Conservation (phyloP, 495 filamentous ascomycete genomes). For the Hypoxylon subgilvum region DNA sequence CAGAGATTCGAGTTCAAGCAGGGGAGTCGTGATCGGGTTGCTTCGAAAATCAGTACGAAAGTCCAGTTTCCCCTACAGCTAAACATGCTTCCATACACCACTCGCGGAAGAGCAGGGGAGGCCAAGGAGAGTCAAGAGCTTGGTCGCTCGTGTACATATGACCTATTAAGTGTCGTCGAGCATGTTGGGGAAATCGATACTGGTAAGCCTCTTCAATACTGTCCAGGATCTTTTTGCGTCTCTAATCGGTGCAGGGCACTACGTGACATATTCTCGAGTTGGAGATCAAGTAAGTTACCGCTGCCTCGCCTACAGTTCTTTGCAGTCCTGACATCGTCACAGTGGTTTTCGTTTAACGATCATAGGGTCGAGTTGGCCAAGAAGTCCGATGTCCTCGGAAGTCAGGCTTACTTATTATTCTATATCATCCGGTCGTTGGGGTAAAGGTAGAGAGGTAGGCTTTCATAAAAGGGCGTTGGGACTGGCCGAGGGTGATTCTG, state of each 20-base stretch:
- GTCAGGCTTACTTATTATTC: constrained; percentile 85
- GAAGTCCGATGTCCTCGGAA: constrained; percentile 78
- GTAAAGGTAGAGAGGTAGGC: constrained; percentile 30
- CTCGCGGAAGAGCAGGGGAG: constrained; percentile 55
- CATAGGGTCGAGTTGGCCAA: constrained; percentile 80
- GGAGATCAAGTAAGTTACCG: constrained; percentile 68
- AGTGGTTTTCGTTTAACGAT: constrained; percentile 95
- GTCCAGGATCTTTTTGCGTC: not conserved
- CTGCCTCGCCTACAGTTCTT: not conserved
- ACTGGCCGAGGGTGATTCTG: constrained; percentile 13
- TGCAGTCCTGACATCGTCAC: constrained; percentile 1
- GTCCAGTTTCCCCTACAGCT: constrained; percentile 84
- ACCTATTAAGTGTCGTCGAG: constrained; percentile 82
- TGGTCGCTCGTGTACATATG: constrained; percentile 69
- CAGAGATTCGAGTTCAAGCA: constrained; percentile 81
- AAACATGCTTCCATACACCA: constrained; percentile 87
- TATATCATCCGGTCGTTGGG: constrained; percentile 74
- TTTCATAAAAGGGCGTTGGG: constrained; percentile 6
- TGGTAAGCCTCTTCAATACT: constrained; percentile 32
- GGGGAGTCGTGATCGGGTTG: constrained; percentile 61
- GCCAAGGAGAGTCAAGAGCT: constrained; percentile 54
- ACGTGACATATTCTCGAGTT: constrained; percentile 81
- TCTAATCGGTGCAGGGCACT: constrained; percentile 65
- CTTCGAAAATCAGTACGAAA: constrained; percentile 78
- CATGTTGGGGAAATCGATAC: constrained; percentile 88